Base-by-base conservation (phyloP, 2,329 filamentous ascomycete species). In the Eutypella sp. region DNA sequence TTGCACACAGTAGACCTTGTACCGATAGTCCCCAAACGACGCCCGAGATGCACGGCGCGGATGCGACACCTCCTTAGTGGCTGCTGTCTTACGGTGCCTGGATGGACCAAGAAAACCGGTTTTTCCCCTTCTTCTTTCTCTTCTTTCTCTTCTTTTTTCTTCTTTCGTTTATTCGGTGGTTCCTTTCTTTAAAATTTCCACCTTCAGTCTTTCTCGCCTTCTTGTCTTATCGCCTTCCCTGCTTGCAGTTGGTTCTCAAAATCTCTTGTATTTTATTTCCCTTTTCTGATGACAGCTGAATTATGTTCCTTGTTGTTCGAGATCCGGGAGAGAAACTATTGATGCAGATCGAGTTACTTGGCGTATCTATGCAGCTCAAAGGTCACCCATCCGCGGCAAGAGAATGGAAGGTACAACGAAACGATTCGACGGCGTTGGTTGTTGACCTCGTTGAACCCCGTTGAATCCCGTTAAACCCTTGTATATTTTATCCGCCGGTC, bases 341-440 rank as follows among this genome's bases (percentile, higher is more conserved):
- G 52, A 49, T 52, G 57, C 53, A 60, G 57, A 57, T 57, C 53
- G 42, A 51, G 44, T 46, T 55, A 55, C 47, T 58, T 49, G 57
- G 52, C n/a, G 47, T 56, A 52, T 48, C 50, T 51, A 51, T 44
- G 48, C 45, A 54, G 42, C 27, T 39, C 36, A 39, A 9, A 7
- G 20, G 11, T 39, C 52, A 47, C 51, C 59, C 54, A 60, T 59
- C 54, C 58, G 54, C 50, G 49, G 49, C 48, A 48, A 57, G 50
- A 46, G 49, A 2, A 50, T 57, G 50, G 53, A 54, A 54, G 47
- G 45, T 36, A 51, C 47, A 47, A 38, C 41, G 39, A 36, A 39
- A 46, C 45, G 45, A 54, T 57, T 60, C 57, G 56, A 54, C 49
- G 49, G 48, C 42, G 54, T 48, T 29, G 53, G 50, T 47, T 51